Evolutionary conservation across 1,284 basidiomycete species (phyloP).

Genomic region (Trametes versicolor): DNA sequence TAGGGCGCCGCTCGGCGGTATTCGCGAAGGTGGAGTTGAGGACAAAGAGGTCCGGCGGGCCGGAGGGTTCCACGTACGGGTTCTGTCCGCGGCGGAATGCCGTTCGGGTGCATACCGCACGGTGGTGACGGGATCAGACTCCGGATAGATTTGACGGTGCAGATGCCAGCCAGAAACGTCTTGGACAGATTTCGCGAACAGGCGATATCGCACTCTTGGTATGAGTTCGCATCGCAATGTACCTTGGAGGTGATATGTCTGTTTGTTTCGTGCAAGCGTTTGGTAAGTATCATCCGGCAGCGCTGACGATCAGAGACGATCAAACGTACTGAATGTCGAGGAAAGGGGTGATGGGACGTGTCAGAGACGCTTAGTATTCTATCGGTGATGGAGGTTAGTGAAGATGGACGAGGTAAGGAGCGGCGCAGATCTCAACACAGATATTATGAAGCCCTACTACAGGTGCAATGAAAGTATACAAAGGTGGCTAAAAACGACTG

Average conservation of each 20-base stretch:
- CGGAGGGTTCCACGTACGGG: background rate
- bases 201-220: too few species aligned
- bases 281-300: background rate
- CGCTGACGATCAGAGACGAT: background rate
- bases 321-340: background rate
- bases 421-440: background rate
- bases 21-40: background rate
- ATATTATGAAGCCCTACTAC: background rate
- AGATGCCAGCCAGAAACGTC: background rate
- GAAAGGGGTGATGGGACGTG: conserved; percentile 6
- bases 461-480: too few species aligned
- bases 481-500: too few species aligned
- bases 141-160: background rate
- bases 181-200: too few species aligned
- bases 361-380: conserved; percentile 3
- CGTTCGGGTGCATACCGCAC: background rate
- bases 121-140: background rate
- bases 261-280: background rate
- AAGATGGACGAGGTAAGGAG: background rate
- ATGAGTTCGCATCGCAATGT: background rate
- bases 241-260: background rate
- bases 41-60: background rate
- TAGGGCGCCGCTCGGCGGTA: conserved; percentile 8
- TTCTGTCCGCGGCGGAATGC: background rate
- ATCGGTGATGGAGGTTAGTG: background rate